Evolutionary conservation across 441 rosid species (phyloP), one percentile per base, ranked within the genome.

Genomic region (Arabidopsis hybrid): DNA sequence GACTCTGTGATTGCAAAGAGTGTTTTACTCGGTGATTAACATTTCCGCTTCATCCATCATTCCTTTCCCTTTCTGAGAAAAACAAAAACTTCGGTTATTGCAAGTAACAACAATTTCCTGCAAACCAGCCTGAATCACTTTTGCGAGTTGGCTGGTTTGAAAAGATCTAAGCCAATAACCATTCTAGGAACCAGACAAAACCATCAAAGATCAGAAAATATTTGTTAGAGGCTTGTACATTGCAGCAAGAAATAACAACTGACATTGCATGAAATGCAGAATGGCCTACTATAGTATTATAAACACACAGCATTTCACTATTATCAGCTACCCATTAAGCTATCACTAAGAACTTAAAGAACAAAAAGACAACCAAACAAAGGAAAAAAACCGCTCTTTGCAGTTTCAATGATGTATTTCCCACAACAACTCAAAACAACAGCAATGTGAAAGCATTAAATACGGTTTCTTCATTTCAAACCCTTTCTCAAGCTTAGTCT

Each of bases 1-100:
- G 57, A 46, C 35, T 57, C 3, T 10, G 39, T 77, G 43, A 52
- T 43, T 31, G 63, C 35, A 42, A 13, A 31, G 59, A 12, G 71
- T 61, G 10, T 26, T 51, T 84, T 87, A 93, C 79, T 89, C 92
- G 0, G 93, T 87, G 50, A 85, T 66, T 38, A 93, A 83, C 90
- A 88, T 85, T 73, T 83, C 83, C 47, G 73, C 73, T 58, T 84
- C 95, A 40, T 74, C 80, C 0, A 55, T 65, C 8, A 79, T 75
- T 62, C 79, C 70, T 26, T 85, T 83, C 82, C 78, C 45, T 11
- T 60, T 52, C 21, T 62, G 26, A 46, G 29, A 16, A 29, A 29
- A 39, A 38, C 7, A 55, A 46, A 75, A 53, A n/a, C 13, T 47
- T 29, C 0, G 16, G 78, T 67, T 53, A 60, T 10, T 7, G 7